These are phyloP conservation scores for Sordariomycetes sp. DNA, from an alignment of 2,329 filamentous ascomycete genomes.

Conservation along the genomic window DNA sequence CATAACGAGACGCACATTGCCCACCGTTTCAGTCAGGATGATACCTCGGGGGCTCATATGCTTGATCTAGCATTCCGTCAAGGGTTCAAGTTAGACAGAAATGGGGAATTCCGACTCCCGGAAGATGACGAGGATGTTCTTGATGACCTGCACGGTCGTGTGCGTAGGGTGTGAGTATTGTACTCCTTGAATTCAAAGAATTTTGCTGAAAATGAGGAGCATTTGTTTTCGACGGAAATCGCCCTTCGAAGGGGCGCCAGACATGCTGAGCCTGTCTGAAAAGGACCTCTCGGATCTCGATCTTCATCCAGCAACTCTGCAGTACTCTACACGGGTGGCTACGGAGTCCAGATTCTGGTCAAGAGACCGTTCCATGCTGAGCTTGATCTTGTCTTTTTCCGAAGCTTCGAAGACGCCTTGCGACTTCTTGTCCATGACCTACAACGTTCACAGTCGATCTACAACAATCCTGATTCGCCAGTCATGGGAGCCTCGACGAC, in stretches of 20 bases:
- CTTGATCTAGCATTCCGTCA: conserved; percentile 22
- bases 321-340: conserved; percentile 26
- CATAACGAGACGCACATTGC: conserved; percentile 15
- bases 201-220: conserved; percentile 10
- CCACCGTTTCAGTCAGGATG: conserved; percentile 22
- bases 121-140: conserved; percentile 10
- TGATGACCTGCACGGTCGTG: conserved; percentile 21
- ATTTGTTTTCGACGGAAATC: conserved; percentile 25
- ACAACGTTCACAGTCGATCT: conserved; percentile 26
- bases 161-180: conserved; percentile 21
- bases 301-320: conserved; percentile 28
- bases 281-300: conserved; percentile 23
- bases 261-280: conserved; percentile 24
- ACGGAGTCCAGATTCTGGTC: conserved; percentile 31
- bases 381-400: conserved; percentile 34
- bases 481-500: conserved; percentile 29
- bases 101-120: conserved; percentile 15
- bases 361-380: conserved; percentile 23
- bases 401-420: conserved; percentile 32
- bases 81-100: conserved; percentile 17
- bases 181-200: no score
- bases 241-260: conserved; percentile 18
- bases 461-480: conserved; percentile 32
- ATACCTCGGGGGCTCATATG: conserved; percentile 17
- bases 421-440: conserved; percentile 37